These are phyloP conservation scores for Dendryphion nanum DNA, from an alignment of 2,329 filamentous ascomycete species.

Conservation along the genomic window DNA sequence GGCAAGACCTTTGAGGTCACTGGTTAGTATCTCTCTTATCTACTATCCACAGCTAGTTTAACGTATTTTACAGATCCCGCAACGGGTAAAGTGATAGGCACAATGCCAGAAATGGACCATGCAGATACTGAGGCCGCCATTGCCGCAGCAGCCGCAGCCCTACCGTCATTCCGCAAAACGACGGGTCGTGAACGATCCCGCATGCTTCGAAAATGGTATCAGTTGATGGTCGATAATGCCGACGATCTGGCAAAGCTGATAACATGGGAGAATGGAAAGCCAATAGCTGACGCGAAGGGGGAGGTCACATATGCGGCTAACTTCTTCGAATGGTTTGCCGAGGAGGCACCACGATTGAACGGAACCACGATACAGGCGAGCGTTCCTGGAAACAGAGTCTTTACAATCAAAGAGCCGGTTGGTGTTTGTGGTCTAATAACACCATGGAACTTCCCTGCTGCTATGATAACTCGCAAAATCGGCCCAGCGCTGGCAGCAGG, in stretches of 20 bases:
- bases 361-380: slow-evolving; percentile 73
- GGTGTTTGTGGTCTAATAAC: slow-evolving; percentile 82
- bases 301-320: slow-evolving; percentile 41
- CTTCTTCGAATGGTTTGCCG: slow-evolving; percentile 44
- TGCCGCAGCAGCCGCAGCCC: slow-evolving; percentile 73
- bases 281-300: slow-evolving; percentile 54
- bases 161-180: slow-evolving; percentile 67
- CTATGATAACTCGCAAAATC: slow-evolving; percentile 53
- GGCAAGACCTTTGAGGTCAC: slow-evolving; percentile 87
- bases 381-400: slow-evolving; percentile 69
- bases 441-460: slow-evolving; percentile 77
- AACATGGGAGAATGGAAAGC: slow-evolving; percentile 90
- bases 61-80: slow-evolving; percentile 63
- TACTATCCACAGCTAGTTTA: slow-evolving; percentile 8
- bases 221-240: slow-evolving; percentile 73
- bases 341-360: slow-evolving; percentile 39
- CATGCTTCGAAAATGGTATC: slow-evolving; percentile 77
- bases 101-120: slow-evolving; percentile 77
- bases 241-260: slow-evolving; percentile 81
- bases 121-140: slow-evolving; percentile 81
- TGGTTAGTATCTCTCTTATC: slow-evolving; percentile 31
- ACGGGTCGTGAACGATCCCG: slow-evolving; percentile 73
- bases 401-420: slow-evolving; percentile 79
- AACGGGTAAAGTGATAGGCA: slow-evolving; percentile 76
- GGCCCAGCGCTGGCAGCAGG: slow-evolving; percentile 80